Percentiles rank a stretch among this genome's conserved stretches.
Evolutionary conservation across 257 asterid genomes (phyloP).

Genomic region (Przewalskia tangutica): DNA sequence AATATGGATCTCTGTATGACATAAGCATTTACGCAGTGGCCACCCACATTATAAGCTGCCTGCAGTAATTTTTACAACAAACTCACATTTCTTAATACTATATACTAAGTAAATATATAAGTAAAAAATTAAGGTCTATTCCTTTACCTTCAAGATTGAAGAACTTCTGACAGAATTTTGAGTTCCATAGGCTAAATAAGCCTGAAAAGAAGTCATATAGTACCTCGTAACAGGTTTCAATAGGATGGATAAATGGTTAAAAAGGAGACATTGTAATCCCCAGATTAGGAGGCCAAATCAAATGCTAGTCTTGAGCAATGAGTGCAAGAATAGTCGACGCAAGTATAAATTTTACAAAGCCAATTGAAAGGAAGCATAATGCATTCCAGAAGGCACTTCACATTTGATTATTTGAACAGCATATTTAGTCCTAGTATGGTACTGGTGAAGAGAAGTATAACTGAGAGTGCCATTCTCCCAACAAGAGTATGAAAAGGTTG

Average conservation of each 20-base stretch:
- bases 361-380: not conserved
- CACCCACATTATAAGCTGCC: slow-evolving; percentile 90
- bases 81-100: slow-evolving; percentile 3
- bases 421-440: not conserved
- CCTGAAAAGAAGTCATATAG: slow-evolving; percentile 36
- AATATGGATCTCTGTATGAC: slow-evolving; percentile 68
- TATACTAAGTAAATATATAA: not conserved
- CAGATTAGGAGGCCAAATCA: not conserved
- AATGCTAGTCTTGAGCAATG: not conserved
- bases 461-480: not conserved
- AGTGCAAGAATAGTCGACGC: not conserved
- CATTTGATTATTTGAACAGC: not conserved
- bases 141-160: slow-evolving; percentile 56
- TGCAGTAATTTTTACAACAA: slow-evolving; percentile 13
- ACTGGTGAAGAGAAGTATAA: not conserved
- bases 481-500: not conserved
- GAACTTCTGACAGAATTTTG: slow-evolving; percentile 52
- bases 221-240: not conserved
- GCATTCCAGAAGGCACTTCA: not conserved
- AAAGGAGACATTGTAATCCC: not conserved
- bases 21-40: slow-evolving; percentile 65
- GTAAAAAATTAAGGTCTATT: not conserved
- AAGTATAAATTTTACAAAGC: not conserved
- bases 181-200: slow-evolving; percentile 83
- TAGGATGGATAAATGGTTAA: not conserved